Evolutionary conservation across 2,329 filamentous ascomycete genomes (phyloP).

Genomic region (Colletotrichum sansevieriae): DNA sequence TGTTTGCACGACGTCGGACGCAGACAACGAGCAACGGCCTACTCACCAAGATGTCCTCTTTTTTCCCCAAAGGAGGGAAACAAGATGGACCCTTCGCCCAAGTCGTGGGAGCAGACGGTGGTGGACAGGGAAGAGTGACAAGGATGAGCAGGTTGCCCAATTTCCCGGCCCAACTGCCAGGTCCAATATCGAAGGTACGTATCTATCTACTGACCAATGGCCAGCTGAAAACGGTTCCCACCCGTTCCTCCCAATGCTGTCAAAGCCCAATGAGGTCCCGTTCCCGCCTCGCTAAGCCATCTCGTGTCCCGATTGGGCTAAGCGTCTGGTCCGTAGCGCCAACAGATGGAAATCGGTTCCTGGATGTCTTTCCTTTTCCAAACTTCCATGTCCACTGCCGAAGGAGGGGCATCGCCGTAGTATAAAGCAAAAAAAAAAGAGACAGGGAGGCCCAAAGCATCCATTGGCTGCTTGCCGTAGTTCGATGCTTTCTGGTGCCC

Average conservation of each 20-base stretch:
- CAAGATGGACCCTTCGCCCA: constrained; percentile 18
- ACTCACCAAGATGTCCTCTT: constrained; percentile 14
- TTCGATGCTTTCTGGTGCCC: not conserved
- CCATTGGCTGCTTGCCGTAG: not conserved
- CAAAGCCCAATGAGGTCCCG: not conserved
- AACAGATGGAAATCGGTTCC: constrained; percentile 18
- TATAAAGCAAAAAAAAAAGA: not conserved
- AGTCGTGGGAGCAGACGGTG: not conserved
- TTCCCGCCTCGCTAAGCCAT: not conserved
- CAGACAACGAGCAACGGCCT: not conserved
- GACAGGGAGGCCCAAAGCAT: not conserved
- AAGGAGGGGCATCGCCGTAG: constrained; percentile 10
- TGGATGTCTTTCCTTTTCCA: constrained; percentile 19
- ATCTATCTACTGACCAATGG: not conserved
- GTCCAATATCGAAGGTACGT: constrained; percentile 11
- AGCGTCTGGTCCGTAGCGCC: constrained; percentile 4
- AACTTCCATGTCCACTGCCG: constrained; percentile 8
- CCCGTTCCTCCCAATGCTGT: not conserved
- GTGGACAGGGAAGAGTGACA: constrained; percentile 6
- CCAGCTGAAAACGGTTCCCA: not conserved
- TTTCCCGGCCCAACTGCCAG: constrained; percentile 28
- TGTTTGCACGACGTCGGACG: constrained; percentile 9
- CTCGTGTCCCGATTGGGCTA: not conserved
- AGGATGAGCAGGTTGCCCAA: constrained; percentile 17
- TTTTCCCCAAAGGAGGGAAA: constrained; percentile 9